These are phyloP conservation scores for Trypanosoma melophagium DNA, from an alignment of 208 protist species.

Conservation along the genomic window DNA sequence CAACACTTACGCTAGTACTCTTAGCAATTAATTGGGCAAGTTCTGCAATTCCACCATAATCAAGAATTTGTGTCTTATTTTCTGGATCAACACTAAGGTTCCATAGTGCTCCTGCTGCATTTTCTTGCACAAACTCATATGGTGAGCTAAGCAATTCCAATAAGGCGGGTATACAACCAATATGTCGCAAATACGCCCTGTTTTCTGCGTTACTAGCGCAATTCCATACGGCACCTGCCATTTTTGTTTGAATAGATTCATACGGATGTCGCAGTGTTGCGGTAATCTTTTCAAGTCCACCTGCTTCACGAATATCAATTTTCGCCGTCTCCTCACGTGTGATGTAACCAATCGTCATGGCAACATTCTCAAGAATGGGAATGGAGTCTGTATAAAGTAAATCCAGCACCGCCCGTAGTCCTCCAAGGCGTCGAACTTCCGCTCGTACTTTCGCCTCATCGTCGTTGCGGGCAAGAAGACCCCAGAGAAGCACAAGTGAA, in stretches of 20 bases:
- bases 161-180: conserved; percentile 83
- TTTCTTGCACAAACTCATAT: conserved; percentile 89
- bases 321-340: conserved; percentile 91
- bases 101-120: conserved; percentile 91
- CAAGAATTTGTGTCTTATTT: conserved; percentile 88
- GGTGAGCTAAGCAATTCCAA: conserved; percentile 72
- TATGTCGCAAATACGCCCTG: conserved; percentile 77
- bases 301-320: conserved; percentile 79
- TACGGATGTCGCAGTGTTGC: conserved; percentile 87
- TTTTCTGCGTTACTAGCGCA: conserved; percentile 92
- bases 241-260: conserved; percentile 91
- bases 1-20: conserved; percentile 67
- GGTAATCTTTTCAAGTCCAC: conserved; percentile 90
- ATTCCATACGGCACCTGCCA: conserved; percentile 93
- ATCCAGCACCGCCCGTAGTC: conserved; percentile 83
- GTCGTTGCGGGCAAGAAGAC: conserved; percentile 74
- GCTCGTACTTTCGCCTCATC: conserved; percentile 54
- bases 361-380: conserved; percentile 90
- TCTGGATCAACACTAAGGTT: conserved; percentile 91
- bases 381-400: conserved; percentile 90
- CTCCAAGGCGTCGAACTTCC: conserved; percentile 70
- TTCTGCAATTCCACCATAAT: conserved; percentile 85
- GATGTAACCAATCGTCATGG: conserved; percentile 93
- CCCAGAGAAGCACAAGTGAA: conserved; percentile 88
- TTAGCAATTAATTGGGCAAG: conserved; percentile 72